Conservation (phyloP, 1,284 basidiomycete species). For the Heterobasidion irregulare region DNA sequence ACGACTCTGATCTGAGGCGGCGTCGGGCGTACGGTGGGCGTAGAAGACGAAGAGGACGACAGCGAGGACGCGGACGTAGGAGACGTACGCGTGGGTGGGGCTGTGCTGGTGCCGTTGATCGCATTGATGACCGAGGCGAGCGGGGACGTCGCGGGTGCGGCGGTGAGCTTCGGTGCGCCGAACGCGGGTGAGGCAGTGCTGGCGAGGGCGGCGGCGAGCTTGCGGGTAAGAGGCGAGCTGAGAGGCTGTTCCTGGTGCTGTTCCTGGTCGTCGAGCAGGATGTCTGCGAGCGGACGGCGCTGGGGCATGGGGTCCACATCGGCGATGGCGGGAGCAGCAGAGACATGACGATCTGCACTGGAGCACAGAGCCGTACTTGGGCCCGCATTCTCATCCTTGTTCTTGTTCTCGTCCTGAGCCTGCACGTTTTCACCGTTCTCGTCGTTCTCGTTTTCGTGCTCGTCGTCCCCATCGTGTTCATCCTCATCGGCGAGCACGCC, state of each 20-base stretch:
- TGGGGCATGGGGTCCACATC: conserved; percentile 1
- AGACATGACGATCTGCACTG: background rate
- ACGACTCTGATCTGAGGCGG: conserved; percentile 8
- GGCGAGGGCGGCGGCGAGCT: background rate
- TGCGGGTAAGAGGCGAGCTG: background rate
- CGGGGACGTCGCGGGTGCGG: conserved; percentile 22
- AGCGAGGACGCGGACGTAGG: background rate
- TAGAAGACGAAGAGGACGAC: background rate
- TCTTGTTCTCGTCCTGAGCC: background rate
- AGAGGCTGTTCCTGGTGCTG: background rate
- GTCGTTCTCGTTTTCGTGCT: background rate
- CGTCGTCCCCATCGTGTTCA: background rate
- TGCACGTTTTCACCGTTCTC: background rate
- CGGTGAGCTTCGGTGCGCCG: conserved; percentile 6
- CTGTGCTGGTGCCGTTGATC: conserved; percentile 16
- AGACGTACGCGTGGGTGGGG: background rate
- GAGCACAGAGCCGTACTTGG: background rate
- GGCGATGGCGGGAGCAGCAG: background rate
- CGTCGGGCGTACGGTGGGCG: background rate
- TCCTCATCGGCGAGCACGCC: background rate
- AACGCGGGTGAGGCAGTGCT: conserved; percentile 1
- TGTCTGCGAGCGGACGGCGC: conserved; percentile 17
- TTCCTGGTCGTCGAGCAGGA: conserved; percentile 13
- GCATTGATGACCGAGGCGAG: conserved; percentile 27
- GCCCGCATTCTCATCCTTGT: background rate